Evolutionary conservation across 2,329 filamentous ascomycete species (phyloP).

Genomic region (Fusarium sp.): DNA sequence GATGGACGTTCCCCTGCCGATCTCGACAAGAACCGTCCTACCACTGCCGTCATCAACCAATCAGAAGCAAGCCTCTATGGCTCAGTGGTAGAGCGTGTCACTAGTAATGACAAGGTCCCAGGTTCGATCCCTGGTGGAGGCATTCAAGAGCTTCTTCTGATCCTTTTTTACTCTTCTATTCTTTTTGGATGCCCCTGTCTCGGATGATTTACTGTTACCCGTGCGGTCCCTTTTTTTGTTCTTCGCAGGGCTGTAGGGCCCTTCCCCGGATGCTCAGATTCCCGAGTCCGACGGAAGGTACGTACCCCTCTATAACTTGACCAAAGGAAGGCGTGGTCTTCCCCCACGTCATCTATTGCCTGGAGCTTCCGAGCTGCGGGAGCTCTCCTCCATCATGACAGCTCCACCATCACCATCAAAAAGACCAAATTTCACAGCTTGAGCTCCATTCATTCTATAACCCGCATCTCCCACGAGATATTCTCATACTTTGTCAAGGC

Average conservation of each 20-base stretch:
- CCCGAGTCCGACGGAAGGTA: background rate
- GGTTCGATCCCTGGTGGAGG: background rate
- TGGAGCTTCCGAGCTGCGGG: background rate
- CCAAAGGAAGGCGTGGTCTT: background rate
- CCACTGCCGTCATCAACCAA: background rate
- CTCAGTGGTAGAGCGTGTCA: constrained; percentile 1
- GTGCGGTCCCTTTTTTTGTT: background rate
- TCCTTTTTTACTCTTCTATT: background rate
- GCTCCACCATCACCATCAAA: background rate
- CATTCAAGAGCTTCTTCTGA: background rate
- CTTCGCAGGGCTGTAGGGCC: background rate
- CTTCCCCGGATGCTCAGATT: background rate
- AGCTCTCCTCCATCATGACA: constrained; percentile 3
- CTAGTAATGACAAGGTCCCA: constrained; percentile 1
- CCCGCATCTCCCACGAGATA: background rate
- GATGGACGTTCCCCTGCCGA: background rate
- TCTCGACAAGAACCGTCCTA: background rate
- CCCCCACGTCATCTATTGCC: background rate
- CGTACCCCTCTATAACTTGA: constrained; percentile 1
- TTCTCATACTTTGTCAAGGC: background rate
- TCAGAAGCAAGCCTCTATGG: background rate
- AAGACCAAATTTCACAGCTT: background rate
- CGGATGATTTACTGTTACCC: background rate
- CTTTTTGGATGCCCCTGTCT: background rate
- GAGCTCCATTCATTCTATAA: background rate